These are phyloP conservation scores for Lasiodiplodia gonubiensis DNA, from an alignment of 2,329 filamentous ascomycete species.

Conservation along the genomic window DNA sequence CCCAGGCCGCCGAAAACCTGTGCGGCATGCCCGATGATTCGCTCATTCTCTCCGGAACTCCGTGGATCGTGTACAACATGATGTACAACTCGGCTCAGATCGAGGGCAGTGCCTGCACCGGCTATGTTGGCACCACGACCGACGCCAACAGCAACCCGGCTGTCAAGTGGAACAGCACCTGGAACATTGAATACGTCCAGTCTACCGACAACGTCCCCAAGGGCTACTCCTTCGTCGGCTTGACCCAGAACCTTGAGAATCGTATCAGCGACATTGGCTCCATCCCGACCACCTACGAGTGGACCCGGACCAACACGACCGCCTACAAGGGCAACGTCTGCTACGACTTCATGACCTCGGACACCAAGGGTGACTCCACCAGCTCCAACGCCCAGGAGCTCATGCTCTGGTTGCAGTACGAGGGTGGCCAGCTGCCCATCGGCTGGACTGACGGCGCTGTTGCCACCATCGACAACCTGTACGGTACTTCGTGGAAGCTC, in stretches of 20 bases:
- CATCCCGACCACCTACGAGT: slow-evolving; percentile 50
- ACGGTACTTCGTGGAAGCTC: slow-evolving; percentile 45
- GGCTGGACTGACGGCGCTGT: slow-evolving; percentile 46
- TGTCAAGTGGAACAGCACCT: slow-evolving; percentile 48
- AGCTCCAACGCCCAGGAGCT: slow-evolving; percentile 48
- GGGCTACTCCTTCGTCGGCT: slow-evolving; percentile 53
- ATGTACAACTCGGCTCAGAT: slow-evolving; percentile 51
- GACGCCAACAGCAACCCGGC: slow-evolving; percentile 40
- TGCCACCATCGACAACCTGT: slow-evolving; percentile 36
- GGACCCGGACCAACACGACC: slow-evolving; percentile 36
- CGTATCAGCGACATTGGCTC: slow-evolving; percentile 46
- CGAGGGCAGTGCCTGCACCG: slow-evolving; percentile 49
- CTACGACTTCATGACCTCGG: slow-evolving; percentile 54
- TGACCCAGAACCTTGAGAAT: slow-evolving; percentile 51
- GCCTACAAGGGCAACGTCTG: slow-evolving; percentile 44
- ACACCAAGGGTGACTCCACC: slow-evolving; percentile 51
- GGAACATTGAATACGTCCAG: slow-evolving; percentile 46
- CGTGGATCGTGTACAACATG: slow-evolving; percentile 56
- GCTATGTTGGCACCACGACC: slow-evolving; percentile 43
- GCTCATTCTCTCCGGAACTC: slow-evolving; percentile 45
- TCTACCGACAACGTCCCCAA: slow-evolving; percentile 48
- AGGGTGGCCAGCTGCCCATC: slow-evolving; percentile 52
- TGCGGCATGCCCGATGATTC: slow-evolving; percentile 24
- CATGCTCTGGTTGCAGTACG: slow-evolving; percentile 54
- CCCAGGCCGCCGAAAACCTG: slow-evolving; percentile 30